Conservation (phyloP, 2,329 filamentous ascomycete genomes). For the Fusarium pseudoanthophilum region DNA sequence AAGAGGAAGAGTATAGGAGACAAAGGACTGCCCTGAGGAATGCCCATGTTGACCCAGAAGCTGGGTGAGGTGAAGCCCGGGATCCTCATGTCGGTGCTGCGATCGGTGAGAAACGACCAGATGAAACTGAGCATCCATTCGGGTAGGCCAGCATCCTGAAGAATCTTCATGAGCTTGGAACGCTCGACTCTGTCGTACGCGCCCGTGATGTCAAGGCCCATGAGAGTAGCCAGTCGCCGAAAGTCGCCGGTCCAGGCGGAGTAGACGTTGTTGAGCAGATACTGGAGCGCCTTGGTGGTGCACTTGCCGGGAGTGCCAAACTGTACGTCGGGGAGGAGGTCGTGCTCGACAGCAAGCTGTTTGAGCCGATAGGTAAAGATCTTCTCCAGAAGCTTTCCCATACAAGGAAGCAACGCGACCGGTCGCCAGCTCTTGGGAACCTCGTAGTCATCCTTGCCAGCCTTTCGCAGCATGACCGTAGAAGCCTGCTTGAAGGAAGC, state of each 20-base stretch:
- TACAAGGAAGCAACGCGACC: constrained; percentile 1
- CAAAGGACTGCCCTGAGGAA: constrained; percentile 24
- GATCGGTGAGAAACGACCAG: constrained; percentile 7
- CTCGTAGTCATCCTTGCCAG: neutral
- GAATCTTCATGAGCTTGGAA: neutral
- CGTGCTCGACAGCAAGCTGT: neutral
- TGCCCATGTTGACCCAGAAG: constrained; percentile 11
- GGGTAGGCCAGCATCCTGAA: neutral
- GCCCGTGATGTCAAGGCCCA: constrained; percentile 18
- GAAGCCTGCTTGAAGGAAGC: constrained; percentile 4
- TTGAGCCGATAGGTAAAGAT: neutral
- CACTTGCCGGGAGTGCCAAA: neutral
- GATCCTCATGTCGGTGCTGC: neutral
- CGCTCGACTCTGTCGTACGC: constrained; percentile 8
- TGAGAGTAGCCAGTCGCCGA: neutral
- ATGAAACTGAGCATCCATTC: constrained; percentile 1
- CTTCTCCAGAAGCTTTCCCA: constrained; percentile 17
- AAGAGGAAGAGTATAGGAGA: constrained; percentile 24
- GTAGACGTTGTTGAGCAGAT: neutral
- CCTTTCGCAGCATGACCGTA: constrained; percentile 10
- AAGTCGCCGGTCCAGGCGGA: neutral
- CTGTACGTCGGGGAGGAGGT: neutral
- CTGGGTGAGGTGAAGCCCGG: neutral
- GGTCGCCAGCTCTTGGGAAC: constrained; percentile 15
- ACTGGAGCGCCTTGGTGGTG: neutral